These are phyloP conservation scores for Geosmithia flava DNA, from an alignment of 2,329 filamentous ascomycete species.

Conservation along the genomic window DNA sequence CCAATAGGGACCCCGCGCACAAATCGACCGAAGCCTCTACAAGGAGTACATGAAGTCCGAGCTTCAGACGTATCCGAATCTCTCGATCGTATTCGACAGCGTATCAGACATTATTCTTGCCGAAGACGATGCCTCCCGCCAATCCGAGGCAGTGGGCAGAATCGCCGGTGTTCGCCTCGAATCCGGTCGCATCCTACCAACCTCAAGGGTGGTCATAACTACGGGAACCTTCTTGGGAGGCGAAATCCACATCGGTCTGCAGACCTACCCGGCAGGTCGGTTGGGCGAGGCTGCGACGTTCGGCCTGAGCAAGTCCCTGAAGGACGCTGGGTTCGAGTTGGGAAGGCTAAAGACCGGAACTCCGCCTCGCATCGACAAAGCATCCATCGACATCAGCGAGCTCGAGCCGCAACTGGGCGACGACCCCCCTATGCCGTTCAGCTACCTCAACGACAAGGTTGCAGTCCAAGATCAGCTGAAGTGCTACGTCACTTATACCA, in stretches of 20 bases:
- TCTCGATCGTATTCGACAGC: conserved; percentile 73
- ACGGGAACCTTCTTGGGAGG: conserved; percentile 92
- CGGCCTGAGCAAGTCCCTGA: conserved; percentile 81
- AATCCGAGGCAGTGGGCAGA: conserved; percentile 33
- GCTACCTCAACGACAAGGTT: conserved; percentile 72
- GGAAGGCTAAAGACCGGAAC: conserved; percentile 93
- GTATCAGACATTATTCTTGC: conserved; percentile 78
- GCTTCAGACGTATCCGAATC: conserved; percentile 61
- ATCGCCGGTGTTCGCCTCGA: conserved; percentile 82
- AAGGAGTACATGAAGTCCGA: conserved; percentile 85
- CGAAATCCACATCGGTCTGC: conserved; percentile 89
- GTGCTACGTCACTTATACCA: conserved; percentile 85
- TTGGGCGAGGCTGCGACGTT: conserved; percentile 92
- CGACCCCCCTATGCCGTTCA: conserved; percentile 78
- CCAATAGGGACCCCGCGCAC: conserved; percentile 66
- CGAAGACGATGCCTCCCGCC: conserved; percentile 20
- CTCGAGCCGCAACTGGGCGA: conserved; percentile 72
- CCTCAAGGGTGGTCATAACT: conserved; percentile 79
- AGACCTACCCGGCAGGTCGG: conserved; percentile 74
- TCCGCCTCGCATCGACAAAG: conserved; percentile 71
- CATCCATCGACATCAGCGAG: conserved; percentile 65
- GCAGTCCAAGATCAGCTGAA: conserved; percentile 68
- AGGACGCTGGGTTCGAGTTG: conserved; percentile 76
- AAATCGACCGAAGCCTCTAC: conserved; percentile 88
- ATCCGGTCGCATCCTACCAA: conserved; percentile 71